These are phyloP conservation scores for Cryphonectria japonica DNA, from an alignment of 2,329 filamentous ascomycete species.

Conservation along the genomic window DNA sequence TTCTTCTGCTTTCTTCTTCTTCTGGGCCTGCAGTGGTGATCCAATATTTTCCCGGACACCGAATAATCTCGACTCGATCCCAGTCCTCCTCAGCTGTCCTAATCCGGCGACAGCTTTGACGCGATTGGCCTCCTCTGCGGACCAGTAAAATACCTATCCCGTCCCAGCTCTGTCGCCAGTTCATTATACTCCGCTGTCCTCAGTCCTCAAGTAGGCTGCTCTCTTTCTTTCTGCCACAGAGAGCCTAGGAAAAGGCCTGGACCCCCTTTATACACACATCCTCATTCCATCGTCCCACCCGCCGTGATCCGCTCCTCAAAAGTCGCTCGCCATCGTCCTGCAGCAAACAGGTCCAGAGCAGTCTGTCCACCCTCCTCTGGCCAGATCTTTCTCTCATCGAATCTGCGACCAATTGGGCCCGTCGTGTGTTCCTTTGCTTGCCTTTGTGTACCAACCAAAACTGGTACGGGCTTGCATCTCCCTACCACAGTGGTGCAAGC, in stretches of 20 bases:
- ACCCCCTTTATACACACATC: not conserved
- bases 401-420: constrained; percentile 5
- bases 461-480: constrained; percentile 22
- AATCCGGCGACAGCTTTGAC: constrained; percentile 23
- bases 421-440: constrained; percentile 33
- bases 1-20: not conserved
- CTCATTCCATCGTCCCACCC: constrained; percentile 2
- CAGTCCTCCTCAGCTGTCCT: constrained; percentile 12
- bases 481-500: constrained; percentile 23
- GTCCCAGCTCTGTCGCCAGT: not conserved
- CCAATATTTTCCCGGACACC: constrained; percentile 18
- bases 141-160: not conserved
- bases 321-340: not conserved
- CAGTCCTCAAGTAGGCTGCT: constrained; percentile 1
- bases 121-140: constrained; percentile 20
- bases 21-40: not conserved
- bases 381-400: not conserved
- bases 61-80: constrained; percentile 20
- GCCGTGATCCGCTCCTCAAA: not conserved
- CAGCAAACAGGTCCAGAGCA: not conserved
- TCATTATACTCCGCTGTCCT: not conserved
- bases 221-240: not conserved
- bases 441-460: constrained; percentile 20
- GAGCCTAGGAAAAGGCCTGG: not conserved
- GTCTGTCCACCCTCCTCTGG: not conserved